These are phyloP conservation scores for Trichoderma lentiforme DNA, from an alignment of 2,329 filamentous ascomycete genomes.

Conservation along the genomic window DNA sequence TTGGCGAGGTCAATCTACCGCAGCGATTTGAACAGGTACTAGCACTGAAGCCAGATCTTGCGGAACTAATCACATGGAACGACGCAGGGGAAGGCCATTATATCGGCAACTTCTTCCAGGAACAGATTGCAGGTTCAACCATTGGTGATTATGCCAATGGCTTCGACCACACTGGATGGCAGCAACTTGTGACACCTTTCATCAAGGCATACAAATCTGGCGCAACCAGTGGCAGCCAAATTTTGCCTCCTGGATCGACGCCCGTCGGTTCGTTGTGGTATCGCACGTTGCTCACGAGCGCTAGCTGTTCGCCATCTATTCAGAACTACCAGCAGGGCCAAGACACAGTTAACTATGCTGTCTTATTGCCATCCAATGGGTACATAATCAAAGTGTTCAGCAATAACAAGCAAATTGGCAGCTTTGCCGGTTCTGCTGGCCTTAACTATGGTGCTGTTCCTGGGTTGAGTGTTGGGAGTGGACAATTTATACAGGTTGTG, in stretches of 20 bases:
- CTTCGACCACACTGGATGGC: conserved; percentile 10
- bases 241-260: background rate
- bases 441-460: conserved; percentile 8
- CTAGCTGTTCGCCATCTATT: conserved; percentile 1
- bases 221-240: background rate
- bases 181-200: conserved; percentile 4
- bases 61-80: background rate
- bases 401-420: background rate
- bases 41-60: background rate
- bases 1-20: conserved; percentile 2
- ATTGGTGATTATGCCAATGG: conserved; percentile 4
- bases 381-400: conserved; percentile 2
- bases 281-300: background rate
- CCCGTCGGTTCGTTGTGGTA: conserved; percentile 9
- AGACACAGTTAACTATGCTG: conserved; percentile 2
- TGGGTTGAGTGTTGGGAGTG: background rate
- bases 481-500: conserved; percentile 8
- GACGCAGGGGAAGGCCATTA: conserved; percentile 6
- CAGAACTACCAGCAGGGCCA: conserved; percentile 7
- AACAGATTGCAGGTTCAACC: background rate
- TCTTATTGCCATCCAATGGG: background rate
- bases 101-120: conserved; percentile 7
- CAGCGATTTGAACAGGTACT: background rate
- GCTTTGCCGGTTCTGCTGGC: background rate
- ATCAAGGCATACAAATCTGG: conserved; percentile 11